These are phyloP conservation scores for Metrosideros polymorpha DNA, from an alignment of 441 rosid species.

Conservation along the genomic window DNA sequence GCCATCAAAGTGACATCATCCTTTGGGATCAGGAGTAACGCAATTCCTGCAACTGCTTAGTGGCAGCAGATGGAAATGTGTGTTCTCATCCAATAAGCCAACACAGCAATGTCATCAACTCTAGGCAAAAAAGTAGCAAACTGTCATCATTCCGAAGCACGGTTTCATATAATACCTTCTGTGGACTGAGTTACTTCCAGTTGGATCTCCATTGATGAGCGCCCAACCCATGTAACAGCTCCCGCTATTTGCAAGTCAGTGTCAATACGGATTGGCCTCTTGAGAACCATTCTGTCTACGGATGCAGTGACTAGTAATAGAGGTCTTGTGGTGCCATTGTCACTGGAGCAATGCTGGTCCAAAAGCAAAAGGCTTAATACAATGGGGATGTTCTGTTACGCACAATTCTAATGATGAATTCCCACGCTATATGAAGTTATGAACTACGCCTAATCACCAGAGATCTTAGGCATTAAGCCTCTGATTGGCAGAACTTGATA, in stretches of 20 bases:
- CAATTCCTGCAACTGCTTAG: background rate
- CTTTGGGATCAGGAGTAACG: background rate
- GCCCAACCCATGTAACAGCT: slow-evolving; percentile 1
- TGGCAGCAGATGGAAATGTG: background rate
- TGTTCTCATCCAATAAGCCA: background rate
- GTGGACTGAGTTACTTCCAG: slow-evolving; percentile 5
- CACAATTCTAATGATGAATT: background rate
- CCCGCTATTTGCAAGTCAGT: background rate
- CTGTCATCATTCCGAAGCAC: background rate
- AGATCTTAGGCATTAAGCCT: background rate
- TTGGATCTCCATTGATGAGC: slow-evolving; percentile 7
- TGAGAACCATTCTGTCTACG: slow-evolving; percentile 5
- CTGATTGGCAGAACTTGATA: background rate
- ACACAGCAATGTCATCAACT: background rate
- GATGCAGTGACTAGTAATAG: slow-evolving; percentile 8
- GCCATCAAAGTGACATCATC: background rate
- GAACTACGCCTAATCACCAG: background rate
- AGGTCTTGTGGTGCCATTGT: background rate
- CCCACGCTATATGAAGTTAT: background rate
- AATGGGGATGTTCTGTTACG: background rate
- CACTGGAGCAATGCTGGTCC: slow-evolving; percentile 5
- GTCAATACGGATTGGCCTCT: slow-evolving; percentile 1
- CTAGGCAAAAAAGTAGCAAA: background rate
- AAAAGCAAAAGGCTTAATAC: background rate
- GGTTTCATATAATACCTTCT: background rate